Base-by-base conservation (phyloP, 805 yeast species). In the Metschnikowia sp. region DNA sequence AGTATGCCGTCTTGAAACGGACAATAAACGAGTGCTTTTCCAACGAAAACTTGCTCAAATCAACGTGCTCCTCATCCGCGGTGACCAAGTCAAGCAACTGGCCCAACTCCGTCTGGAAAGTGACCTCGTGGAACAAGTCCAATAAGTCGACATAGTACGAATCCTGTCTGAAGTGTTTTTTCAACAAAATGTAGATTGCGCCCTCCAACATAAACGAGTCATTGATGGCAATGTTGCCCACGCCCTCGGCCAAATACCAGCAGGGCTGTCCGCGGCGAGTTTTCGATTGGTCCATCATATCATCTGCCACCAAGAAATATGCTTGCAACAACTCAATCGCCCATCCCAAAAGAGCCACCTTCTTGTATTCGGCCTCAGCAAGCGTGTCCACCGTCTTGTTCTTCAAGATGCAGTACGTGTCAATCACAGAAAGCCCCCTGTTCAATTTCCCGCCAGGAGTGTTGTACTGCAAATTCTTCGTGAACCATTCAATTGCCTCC, bases 221-320 rank as follows among this genome's bases (percentile, higher is more conserved):
- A 64, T 94, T 94, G 69, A 94, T 94, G 50, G 99, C 99, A 64
- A 94, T 85, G 65, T 89, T 89, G 36, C 88, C 88, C 50, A 94
- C 97, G 35, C 81, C 82, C 56, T 79, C 82, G 32, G 72, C 78
- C 63, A 77, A 82, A 76, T 90, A 94, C 99, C 99, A 94, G 71
- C 99, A 94, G 56, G 97, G 94, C 72, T 92, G 97, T 50, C 97
- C 99, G 68, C 99, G 85, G 78, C 99, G 87, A 36, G 99, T 94
- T 67, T 88, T 86, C 32, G 96, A 87, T 57, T 83, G 82, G 68
- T 94, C 99, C 99, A 94, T 94, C 83, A 94, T 94, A 66, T 94
- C 99, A 67, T 94, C 99, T 31, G 98, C 95, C 48, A 94, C 98
- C 61, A 94, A 78, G 77, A 94, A 94, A 68, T 88, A 94, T 2